Evolutionary conservation across 179 eudicot genomes (phyloP), one percentile per base, ranked within the genome.

Genomic region (Beta lomatogona): DNA sequence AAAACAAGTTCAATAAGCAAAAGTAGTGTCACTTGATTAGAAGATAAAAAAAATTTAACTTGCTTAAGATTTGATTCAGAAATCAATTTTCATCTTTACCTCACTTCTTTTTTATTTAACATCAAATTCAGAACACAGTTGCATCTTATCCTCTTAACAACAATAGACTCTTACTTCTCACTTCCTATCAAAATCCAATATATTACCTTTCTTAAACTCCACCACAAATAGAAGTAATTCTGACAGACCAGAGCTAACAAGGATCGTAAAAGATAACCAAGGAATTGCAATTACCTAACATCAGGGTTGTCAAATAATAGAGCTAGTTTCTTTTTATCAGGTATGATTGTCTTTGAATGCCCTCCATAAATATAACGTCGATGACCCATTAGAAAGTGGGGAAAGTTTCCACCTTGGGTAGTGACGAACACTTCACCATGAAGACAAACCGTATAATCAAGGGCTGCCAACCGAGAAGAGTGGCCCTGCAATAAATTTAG

Each of bases 321-420:
- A 44, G 91, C 98, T 63, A 97, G 82, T 84, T 93, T 97, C 85
- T 95, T 87, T 85, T 97, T 97, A 80, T 94, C 99, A 8, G 99
- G 99, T 61, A 86, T 89, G 79, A 94, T 88, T 2, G 98, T 94
- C 87, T 92, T 91, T 63, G 99, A 89, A 84, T 97, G 98, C 66
- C 98, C 99, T 81, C 92, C 97, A 71, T 93, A 82, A 12, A 94
- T 79, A 83, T 92, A 97, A 70, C 99, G 97, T 73, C 99, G 87
- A 61, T 97, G 98, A 63, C 99, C 99, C 88, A 92, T 92, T 86
- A 97, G 85, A 83, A 97, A 94, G 85, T 97, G 99, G 21, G 99
- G 99, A 73, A 97, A 97, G 74, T 97, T 97, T 58, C 99, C 98
- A 73, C 98, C 99, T 84, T 97, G 98, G 70, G 99, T 97, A 3